Evolutionary conservation across 2,329 filamentous ascomycete species (phyloP), one percentile per base, ranked within the genome.

Genomic region (Aspergillus costaricaensis): DNA sequence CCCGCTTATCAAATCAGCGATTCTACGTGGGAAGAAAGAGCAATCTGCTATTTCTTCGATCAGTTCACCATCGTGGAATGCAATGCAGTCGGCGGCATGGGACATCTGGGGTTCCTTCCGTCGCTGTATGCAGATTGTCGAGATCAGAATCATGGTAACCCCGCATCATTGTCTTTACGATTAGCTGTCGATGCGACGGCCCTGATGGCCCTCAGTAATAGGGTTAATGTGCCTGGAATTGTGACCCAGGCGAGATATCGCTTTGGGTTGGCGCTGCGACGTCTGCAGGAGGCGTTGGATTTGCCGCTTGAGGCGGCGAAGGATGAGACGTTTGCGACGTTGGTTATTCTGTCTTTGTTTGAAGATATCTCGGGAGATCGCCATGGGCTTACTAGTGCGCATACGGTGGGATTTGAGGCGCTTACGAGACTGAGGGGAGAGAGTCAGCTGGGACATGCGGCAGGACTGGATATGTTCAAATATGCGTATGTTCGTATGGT

Each of bases 1-100:
- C 61, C 67, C 0, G 50, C 67, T 10, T 64, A 68, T 49, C 62
- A 57, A 3, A 54, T 73, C 3, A 64, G 68, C 6, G 74, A 76
- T 64, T 63, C 73, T 1, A 72, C 65, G 0, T 74, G 74, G 72
- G 70, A 76, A 55, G 65, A 79, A 25, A 70, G 74, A 27, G 75
- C 77, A 3, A 58, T 77, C 8, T 78, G 76, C 63, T 76, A 72
- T 57, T 79, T 79, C 62, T 78, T 79, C 49, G 72, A 76, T 30
- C 75, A 78, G 53, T 79, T 73, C 56, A 77, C 75, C 1, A 69
- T 70, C 19, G 54, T 57, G 21, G 63, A 64, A 8, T 53, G 51
- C 14, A 65, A 73, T 6, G 36, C 43, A 4, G 67, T 71, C 15
- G 68, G 69, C 38, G 66, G 65, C 12, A 61, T 72, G 47, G 73